Percentiles rank a stretch among this genome's conserved stretches.
Evolutionary conservation across 257 asterid genomes (phyloP).

Genomic region (Dorcoceras hygrometricum): DNA sequence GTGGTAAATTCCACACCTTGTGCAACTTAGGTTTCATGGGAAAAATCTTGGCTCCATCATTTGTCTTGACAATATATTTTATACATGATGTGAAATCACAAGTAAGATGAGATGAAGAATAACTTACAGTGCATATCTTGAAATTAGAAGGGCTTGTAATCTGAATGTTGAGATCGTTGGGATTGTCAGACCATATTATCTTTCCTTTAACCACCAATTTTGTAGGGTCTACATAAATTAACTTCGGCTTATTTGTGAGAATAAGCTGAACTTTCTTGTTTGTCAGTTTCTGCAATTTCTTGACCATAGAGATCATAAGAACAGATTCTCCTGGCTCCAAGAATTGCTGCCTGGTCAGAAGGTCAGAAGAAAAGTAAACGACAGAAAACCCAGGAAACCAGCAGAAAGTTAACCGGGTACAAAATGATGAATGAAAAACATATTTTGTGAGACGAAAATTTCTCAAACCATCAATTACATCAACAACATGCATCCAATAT

Average conservation of each 20-base stretch:
- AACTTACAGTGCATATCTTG: constrained; percentile 90
- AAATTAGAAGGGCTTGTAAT: constrained; percentile 77
- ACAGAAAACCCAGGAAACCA: constrained; percentile 5
- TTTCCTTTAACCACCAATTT: constrained; percentile 75
- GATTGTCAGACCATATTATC: constrained; percentile 87
- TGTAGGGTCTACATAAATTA: constrained; percentile 86
- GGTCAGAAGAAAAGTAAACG: constrained; percentile 13
- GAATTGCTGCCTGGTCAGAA: constrained; percentile 75
- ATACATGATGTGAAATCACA: too few species aligned
- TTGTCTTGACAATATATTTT: too few species aligned
- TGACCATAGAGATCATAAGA: constrained; percentile 92
- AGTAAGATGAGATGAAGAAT: neutral
- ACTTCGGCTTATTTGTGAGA: constrained; percentile 88
- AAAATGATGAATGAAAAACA: neutral
- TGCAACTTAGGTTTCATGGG: too few species aligned
- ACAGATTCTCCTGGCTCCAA: constrained; percentile 97
- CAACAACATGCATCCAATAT: too few species aligned
- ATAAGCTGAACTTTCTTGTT: constrained; percentile 97
- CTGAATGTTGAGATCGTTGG: constrained; percentile 82
- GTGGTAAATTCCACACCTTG: too few species aligned
- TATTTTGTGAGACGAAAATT: too few species aligned
- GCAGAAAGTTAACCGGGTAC: neutral
- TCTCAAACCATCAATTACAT: neutral
- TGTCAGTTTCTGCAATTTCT: constrained; percentile 82
- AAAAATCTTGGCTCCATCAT: too few species aligned